Conservation (phyloP, 2,329 filamentous ascomycete genomes). For the Botryosphaeria dothidea region DNA sequence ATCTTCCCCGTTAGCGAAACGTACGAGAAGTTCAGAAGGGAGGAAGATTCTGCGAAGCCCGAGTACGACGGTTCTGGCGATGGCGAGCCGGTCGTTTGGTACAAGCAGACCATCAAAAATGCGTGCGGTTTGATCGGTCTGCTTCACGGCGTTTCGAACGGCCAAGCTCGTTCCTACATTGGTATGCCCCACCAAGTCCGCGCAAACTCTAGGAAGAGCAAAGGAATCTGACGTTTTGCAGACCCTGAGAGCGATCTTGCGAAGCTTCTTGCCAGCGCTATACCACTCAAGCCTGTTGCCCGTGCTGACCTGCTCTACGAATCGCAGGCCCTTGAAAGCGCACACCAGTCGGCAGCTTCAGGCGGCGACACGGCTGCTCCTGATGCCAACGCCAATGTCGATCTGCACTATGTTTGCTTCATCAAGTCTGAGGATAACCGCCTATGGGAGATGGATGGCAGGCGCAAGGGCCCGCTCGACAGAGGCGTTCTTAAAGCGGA, state of each 20-base stretch:
- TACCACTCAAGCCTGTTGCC: conserved; percentile 64
- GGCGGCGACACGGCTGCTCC: conserved; percentile 79
- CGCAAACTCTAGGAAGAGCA: not conserved
- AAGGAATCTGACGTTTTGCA: conserved; percentile 24
- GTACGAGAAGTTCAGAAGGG: conserved; percentile 43
- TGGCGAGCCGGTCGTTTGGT: conserved; percentile 58
- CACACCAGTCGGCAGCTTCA: conserved; percentile 75
- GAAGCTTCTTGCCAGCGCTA: conserved; percentile 67
- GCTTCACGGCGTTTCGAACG: conserved; percentile 56
- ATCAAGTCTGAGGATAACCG: conserved; percentile 70
- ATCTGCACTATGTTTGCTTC: conserved; percentile 95
- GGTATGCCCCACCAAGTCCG: conserved; percentile 1
- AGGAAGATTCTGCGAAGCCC: conserved; percentile 41
- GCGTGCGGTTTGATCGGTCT: conserved; percentile 61
- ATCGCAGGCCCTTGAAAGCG: conserved; percentile 71
- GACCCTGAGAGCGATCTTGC: conserved; percentile 59
- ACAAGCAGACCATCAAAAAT: conserved; percentile 59
- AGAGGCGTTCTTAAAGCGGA: conserved; percentile 48
- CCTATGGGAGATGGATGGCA: conserved; percentile 81
- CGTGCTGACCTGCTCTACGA: conserved; percentile 77
- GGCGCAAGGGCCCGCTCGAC: conserved; percentile 71
- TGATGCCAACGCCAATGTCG: conserved; percentile 75
- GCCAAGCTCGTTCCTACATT: conserved; percentile 46
- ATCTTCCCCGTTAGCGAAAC: conserved; percentile 49
- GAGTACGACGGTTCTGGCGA: conserved; percentile 50